Evolutionary conservation across 1,139 yeast genomes (phyloP).

Genomic region (Diutina rugosa): DNA sequence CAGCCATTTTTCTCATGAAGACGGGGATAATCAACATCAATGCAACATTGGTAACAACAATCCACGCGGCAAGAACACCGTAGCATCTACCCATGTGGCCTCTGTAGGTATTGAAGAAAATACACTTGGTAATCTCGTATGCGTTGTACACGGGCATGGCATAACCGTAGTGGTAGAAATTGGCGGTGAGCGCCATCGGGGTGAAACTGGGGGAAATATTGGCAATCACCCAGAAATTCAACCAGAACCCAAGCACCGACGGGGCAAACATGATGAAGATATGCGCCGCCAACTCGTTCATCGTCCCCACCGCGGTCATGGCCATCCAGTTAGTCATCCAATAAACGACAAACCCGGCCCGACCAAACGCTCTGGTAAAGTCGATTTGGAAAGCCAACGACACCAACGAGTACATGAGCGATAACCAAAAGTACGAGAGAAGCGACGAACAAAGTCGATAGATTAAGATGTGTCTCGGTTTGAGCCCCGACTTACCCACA

Average conservation of each 20-base stretch:
- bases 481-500: constrained; percentile 27
- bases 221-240: constrained; percentile 44
- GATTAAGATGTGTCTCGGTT: constrained; percentile 24
- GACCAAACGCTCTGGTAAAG: constrained; percentile 39
- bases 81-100: constrained; percentile 44
- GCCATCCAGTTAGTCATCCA: constrained; percentile 52
- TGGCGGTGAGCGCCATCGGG: constrained; percentile 39
- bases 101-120: constrained; percentile 43
- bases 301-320: constrained; percentile 51
- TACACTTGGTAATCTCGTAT: constrained; percentile 40
- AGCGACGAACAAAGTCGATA: constrained; percentile 26
- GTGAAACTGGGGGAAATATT: constrained; percentile 52
- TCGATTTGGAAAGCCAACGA: constrained; percentile 51
- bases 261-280: constrained; percentile 31
- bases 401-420: constrained; percentile 41
- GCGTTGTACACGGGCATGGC: constrained; percentile 55
- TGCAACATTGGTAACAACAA: constrained; percentile 25
- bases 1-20: not conserved
- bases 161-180: constrained; percentile 50
- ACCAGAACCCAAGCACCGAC: constrained; percentile 50
- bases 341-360: constrained; percentile 47
- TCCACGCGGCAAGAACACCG: constrained; percentile 49
- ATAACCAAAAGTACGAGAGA: constrained; percentile 26
- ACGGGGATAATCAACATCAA: not conserved
- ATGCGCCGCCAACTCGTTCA: constrained; percentile 45